Percentiles rank a stretch among this genome's conserved stretches.
Conservation (phyloP, 2,329 filamentous ascomycete genomes). For the Cadophora gregata region DNA sequence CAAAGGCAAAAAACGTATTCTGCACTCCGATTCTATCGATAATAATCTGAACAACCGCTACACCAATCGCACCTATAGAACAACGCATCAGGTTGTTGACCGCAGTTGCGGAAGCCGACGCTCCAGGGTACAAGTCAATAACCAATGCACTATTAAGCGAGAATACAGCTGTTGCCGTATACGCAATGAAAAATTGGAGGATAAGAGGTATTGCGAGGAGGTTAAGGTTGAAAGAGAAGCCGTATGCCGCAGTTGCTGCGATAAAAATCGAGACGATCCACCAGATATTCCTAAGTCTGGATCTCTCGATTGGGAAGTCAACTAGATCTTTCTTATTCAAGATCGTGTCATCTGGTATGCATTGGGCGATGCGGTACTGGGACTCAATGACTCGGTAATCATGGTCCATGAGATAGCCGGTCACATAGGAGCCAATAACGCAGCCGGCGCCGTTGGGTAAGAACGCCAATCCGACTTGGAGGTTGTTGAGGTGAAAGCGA, state of each 20-base stretch:
- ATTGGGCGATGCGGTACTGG: slow-evolving; percentile 44
- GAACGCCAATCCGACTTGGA: slow-evolving; percentile 50
- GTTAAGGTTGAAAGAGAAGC: slow-evolving; percentile 40
- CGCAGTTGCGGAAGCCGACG: slow-evolving; percentile 45
- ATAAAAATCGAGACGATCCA: slow-evolving; percentile 48
- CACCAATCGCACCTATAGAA: slow-evolving; percentile 43
- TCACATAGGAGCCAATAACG: slow-evolving; percentile 48
- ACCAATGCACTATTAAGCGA: slow-evolving; percentile 44
- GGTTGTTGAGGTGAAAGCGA: slow-evolving; percentile 47
- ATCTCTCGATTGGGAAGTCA: slow-evolving; percentile 51
- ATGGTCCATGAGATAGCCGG: slow-evolving; percentile 49
- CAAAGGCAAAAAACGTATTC: slow-evolving; percentile 31
- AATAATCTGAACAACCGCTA: slow-evolving; percentile 34
- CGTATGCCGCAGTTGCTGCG: slow-evolving; percentile 46
- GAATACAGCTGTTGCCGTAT: slow-evolving; percentile 46
- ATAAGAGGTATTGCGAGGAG: slow-evolving; percentile 40
- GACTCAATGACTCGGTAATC: slow-evolving; percentile 46
- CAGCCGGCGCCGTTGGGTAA: slow-evolving; percentile 51
- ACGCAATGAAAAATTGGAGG: slow-evolving; percentile 46
- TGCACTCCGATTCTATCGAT: slow-evolving; percentile 38
- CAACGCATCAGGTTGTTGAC: slow-evolving; percentile 46
- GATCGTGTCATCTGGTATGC: slow-evolving; percentile 39
- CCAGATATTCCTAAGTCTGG: slow-evolving; percentile 45
- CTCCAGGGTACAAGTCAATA: slow-evolving; percentile 44
- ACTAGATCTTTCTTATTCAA: slow-evolving; percentile 42